phyloP scores from a whole-genome alignment of 2,329 filamentous ascomycete genomes.

The Aspergillus novoparasiticus region DNA sequence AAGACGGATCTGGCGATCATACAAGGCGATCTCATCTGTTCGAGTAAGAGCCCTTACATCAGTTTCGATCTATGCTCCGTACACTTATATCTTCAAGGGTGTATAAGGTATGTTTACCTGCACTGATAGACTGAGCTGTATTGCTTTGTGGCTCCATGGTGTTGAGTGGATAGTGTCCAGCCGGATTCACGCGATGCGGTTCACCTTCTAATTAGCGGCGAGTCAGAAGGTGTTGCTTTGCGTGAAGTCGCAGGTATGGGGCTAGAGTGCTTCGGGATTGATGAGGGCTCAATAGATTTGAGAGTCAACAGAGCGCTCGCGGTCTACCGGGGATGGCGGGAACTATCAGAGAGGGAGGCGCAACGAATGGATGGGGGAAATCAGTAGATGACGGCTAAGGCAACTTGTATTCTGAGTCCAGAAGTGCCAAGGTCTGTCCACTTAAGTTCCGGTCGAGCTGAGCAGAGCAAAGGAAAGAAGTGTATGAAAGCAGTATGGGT shows the following conservation, averaged over 20 bases:
- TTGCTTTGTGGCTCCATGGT: conserved; percentile 30
- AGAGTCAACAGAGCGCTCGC: not conserved
- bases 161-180: not conserved
- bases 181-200: not conserved
- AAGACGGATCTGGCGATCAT: conserved; percentile 94
- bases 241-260: not conserved
- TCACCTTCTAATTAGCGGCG: not conserved
- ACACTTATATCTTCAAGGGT: not conserved
- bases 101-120: conserved; percentile 27
- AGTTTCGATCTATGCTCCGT: not conserved
- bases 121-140: conserved; percentile 33
- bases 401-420: not conserved
- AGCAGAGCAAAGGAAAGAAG: not conserved
- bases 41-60: conserved; percentile 8
- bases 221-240: not conserved
- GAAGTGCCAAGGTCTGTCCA: not conserved
- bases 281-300: not conserved
- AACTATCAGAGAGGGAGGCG: not conserved
- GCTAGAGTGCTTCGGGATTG: not conserved
- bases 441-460: not conserved
- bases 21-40: conserved; percentile 90
- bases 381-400: not conserved
- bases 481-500: not conserved
- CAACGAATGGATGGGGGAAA: not conserved
- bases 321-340: not conserved